Percentiles rank a stretch among this genome's conserved stretches.
These are phyloP conservation scores for Malassezia vespertilionis DNA, from an alignment of 1,284 basidiomycete species.

Conservation along the genomic window DNA sequence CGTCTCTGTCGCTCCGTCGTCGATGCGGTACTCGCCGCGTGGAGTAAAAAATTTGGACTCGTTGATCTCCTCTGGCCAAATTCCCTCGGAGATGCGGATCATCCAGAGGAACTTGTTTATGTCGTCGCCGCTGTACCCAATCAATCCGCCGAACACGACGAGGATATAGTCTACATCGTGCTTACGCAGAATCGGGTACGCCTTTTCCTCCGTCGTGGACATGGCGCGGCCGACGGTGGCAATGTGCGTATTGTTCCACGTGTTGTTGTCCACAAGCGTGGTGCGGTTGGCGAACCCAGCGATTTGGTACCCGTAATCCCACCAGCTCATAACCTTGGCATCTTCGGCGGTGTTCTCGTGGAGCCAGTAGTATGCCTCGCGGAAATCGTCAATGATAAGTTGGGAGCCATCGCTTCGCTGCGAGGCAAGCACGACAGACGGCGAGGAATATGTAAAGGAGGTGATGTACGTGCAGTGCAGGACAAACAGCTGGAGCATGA, in stretches of 20 bases:
- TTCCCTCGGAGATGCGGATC: slow-evolving; percentile 89
- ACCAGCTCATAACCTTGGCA: slow-evolving; percentile 96
- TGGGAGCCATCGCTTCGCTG: slow-evolving; percentile 70
- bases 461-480: slow-evolving; percentile 96
- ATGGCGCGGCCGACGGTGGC: slow-evolving; percentile 57
- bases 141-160: slow-evolving; percentile 88
- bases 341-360: slow-evolving; percentile 85
- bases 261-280: slow-evolving; percentile 98
- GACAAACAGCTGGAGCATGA: slow-evolving; percentile 65
- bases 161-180: slow-evolving; percentile 98
- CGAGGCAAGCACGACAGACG: slow-evolving; percentile 86
- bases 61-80: slow-evolving; percentile 96
- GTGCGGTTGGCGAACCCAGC: slow-evolving; percentile 95
- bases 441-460: slow-evolving; percentile 87
- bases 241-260: slow-evolving; percentile 84
- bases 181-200: slow-evolving; percentile 89
- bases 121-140: slow-evolving; percentile 96
- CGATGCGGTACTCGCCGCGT: slow-evolving; percentile 86
- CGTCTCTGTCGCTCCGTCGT: slow-evolving; percentile 70
- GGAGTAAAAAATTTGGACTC: slow-evolving; percentile 88
- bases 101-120: slow-evolving; percentile 91
- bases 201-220: slow-evolving; percentile 83
- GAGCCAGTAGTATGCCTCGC: slow-evolving; percentile 99
- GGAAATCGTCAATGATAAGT: slow-evolving; percentile 97
- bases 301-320: slow-evolving; percentile 99